Evolutionary conservation across 2,329 filamentous ascomycete species (phyloP).

Genomic region (Hypoxylon sp.): DNA sequence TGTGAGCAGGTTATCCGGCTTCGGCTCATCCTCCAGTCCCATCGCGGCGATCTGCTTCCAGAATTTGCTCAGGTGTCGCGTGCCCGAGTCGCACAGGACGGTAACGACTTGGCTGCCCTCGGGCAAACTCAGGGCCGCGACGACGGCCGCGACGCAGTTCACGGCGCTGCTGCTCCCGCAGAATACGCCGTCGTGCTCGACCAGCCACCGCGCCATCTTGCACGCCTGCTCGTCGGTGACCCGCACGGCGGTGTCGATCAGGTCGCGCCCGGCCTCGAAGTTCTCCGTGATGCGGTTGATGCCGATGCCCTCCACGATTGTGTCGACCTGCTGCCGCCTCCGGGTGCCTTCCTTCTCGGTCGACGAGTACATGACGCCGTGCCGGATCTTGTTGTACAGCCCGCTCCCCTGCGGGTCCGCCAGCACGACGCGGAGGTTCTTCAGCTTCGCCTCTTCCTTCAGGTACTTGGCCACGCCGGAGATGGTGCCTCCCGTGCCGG

Average conservation of each 20-base stretch:
- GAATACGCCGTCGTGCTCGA: conserved; percentile 95
- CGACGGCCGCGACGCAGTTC: conserved; percentile 87
- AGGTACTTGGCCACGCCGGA: conserved; percentile 86
- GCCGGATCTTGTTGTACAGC: conserved; percentile 89
- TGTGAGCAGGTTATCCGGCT: conserved; percentile 61
- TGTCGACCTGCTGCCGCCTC: conserved; percentile 91
- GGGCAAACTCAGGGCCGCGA: conserved; percentile 73
- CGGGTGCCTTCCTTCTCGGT: conserved; percentile 93
- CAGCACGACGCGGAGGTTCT: conserved; percentile 70
- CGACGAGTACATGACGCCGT: conserved; percentile 93
- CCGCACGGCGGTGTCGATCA: conserved; percentile 90
- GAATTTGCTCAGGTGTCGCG: conserved; percentile 85
- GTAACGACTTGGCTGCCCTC: conserved; percentile 78
- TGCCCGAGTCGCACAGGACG: conserved; percentile 86
- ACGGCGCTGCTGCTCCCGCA: conserved; percentile 95
- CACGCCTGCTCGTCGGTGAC: conserved; percentile 91
- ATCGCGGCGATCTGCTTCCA: conserved; percentile 80
- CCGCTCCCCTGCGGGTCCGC: conserved; percentile 96
- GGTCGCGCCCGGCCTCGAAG: conserved; percentile 85
- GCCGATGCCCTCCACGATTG: conserved; percentile 94
- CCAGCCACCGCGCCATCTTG: conserved; percentile 94
- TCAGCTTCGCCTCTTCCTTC: conserved; percentile 75
- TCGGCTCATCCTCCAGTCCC: conserved; percentile 72
- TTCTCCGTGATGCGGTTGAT: conserved; percentile 96
- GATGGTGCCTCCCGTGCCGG: conserved; percentile 94